phyloP scores from a whole-genome alignment of 1,284 basidiomycete genomes.

The Meira miltonrushii region DNA sequence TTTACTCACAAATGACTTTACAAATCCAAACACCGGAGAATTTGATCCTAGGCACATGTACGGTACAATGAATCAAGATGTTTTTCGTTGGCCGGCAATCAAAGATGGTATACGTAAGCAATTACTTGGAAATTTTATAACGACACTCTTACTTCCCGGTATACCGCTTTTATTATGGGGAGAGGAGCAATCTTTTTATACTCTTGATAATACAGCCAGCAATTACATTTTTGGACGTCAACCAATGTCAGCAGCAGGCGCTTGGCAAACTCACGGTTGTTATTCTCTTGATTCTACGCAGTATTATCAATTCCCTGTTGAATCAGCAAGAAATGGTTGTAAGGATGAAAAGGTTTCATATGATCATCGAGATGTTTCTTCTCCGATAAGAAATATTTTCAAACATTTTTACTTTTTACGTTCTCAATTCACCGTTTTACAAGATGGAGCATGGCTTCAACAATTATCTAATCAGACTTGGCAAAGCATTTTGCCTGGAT shows the following conservation, averaged over 20 bases:
- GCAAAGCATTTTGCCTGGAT: background rate
- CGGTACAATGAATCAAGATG: conserved; percentile 4
- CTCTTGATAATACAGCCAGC: conserved; percentile 8
- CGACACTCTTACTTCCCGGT: conserved; percentile 6
- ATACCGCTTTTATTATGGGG: conserved; percentile 6
- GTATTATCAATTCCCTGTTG: conserved; percentile 10
- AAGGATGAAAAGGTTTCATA: conserved; percentile 5
- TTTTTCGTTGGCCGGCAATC: conserved; percentile 10
- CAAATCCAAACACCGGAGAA: conserved; percentile 3
- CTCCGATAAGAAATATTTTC: conserved; percentile 7
- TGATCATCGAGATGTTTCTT: conserved; percentile 8
- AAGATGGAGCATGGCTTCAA: conserved; percentile 10
- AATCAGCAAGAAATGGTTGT: conserved; percentile 6
- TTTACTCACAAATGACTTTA: conserved; percentile 4
- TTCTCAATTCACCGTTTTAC: conserved; percentile 1
- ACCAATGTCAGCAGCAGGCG: conserved; percentile 6
- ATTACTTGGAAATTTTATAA: conserved; percentile 9
- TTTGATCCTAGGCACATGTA: conserved; percentile 8
- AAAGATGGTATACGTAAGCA: conserved; percentile 8
- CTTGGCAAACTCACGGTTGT: conserved; percentile 10
- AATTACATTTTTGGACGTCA: conserved; percentile 10
- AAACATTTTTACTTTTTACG: conserved; percentile 7
- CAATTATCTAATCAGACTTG: conserved; percentile 9
- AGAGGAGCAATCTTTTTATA: conserved; percentile 6
- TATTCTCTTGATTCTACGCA: conserved; percentile 9